phyloP scores from a whole-genome alignment of 2,329 filamentous ascomycete species.

The Pseudopithomyces maydicus region DNA sequence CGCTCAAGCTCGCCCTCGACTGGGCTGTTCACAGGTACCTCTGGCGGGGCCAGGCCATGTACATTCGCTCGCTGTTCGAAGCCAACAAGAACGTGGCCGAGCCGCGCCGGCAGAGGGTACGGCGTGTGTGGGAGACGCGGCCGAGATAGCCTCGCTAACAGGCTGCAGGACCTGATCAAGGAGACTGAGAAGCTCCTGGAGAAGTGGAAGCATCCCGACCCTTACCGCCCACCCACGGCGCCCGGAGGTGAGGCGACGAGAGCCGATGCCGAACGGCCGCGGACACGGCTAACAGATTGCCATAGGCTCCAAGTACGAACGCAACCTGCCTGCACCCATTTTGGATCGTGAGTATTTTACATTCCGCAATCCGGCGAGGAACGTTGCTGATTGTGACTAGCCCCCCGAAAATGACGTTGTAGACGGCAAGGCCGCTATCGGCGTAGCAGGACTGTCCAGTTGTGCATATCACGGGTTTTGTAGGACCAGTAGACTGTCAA shows the following conservation, averaged over 20 bases:
- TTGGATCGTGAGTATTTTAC: slow-evolving; percentile 72
- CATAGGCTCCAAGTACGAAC: slow-evolving; percentile 90
- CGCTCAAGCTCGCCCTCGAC: slow-evolving; percentile 89
- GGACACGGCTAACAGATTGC: slow-evolving; percentile 23
- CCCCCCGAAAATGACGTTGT: slow-evolving; percentile 45
- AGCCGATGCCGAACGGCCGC: slow-evolving; percentile 5
- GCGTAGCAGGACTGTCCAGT: neutral
- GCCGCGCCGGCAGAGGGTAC: slow-evolving; percentile 83
- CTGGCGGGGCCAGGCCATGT: slow-evolving; percentile 95
- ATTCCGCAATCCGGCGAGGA: neutral
- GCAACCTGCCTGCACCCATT: slow-evolving; percentile 82
- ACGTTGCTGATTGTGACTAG: slow-evolving; percentile 26
- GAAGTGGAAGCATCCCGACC: slow-evolving; percentile 97
- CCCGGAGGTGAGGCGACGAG: slow-evolving; percentile 73
- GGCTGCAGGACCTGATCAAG: slow-evolving; percentile 72
- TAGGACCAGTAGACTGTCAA: slow-evolving; percentile 5
- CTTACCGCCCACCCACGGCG: slow-evolving; percentile 85
- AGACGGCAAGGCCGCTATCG: slow-evolving; percentile 6
- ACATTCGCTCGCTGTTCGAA: slow-evolving; percentile 94
- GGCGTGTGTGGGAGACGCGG: slow-evolving; percentile 21
- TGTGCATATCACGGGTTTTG: slow-evolving; percentile 10
- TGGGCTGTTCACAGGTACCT: slow-evolving; percentile 92
- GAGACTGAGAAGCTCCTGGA: slow-evolving; percentile 88
- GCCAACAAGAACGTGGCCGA: slow-evolving; percentile 86
- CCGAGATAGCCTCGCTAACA: slow-evolving; percentile 23